These are phyloP conservation scores for Penicillium palitans DNA, from an alignment of 2,329 filamentous ascomycete species.

Conservation along the genomic window DNA sequence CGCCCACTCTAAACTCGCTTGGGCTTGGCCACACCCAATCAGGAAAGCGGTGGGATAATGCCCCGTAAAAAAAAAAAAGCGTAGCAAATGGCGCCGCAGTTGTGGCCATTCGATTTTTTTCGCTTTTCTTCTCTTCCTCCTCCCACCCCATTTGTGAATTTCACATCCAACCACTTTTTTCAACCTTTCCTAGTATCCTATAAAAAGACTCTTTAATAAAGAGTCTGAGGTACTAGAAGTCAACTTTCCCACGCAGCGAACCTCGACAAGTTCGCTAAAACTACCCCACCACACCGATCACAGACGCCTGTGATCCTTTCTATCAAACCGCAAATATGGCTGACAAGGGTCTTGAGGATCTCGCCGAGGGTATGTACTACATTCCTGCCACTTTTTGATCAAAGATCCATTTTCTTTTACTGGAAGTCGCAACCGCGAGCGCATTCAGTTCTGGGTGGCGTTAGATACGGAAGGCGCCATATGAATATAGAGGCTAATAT, in stretches of 20 bases:
- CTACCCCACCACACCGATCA: constrained; percentile 56
- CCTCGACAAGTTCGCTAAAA: constrained; percentile 38
- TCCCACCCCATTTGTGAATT: constrained; percentile 28
- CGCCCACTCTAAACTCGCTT: constrained; percentile 21
- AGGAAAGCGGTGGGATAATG: constrained; percentile 22
- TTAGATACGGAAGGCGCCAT: constrained; percentile 2
- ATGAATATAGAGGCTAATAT: constrained; percentile 18
- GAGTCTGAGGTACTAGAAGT: constrained; percentile 38
- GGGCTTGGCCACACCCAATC: constrained; percentile 6
- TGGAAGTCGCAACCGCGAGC: not conserved
- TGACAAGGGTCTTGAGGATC: constrained; percentile 97
- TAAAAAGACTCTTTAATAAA: constrained; percentile 31
- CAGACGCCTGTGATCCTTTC: constrained; percentile 72
- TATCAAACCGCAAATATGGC: constrained; percentile 83
- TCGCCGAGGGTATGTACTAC: constrained; percentile 78
- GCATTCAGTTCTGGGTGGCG: constrained; percentile 12
- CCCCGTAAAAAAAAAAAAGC: constrained; percentile 25
- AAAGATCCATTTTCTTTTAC: not conserved
- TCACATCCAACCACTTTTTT: constrained; percentile 23
- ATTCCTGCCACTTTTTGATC: constrained; percentile 8
- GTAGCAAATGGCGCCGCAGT: constrained; percentile 25
- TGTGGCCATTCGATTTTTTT: constrained; percentile 27
- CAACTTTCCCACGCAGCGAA: constrained; percentile 28
- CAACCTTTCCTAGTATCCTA: constrained; percentile 31
- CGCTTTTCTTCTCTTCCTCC: constrained; percentile 23